These are phyloP conservation scores for Venustampulla echinocandica DNA, from an alignment of 495 filamentous ascomycete species.

Conservation along the genomic window DNA sequence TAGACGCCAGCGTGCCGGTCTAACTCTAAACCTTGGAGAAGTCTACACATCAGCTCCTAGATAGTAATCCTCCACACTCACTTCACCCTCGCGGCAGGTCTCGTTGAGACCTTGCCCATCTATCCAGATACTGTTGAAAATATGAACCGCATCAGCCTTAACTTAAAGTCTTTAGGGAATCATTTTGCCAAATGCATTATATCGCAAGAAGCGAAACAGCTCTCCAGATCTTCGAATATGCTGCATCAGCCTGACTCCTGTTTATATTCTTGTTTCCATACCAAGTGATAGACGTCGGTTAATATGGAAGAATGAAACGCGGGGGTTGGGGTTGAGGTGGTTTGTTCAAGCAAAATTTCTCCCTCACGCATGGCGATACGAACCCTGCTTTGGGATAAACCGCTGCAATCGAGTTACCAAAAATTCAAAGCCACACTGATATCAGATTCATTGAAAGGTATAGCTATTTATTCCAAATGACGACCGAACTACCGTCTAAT, in stretches of 20 bases:
- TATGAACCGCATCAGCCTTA: not conserved
- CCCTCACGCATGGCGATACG: too few species aligned
- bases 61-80: not conserved
- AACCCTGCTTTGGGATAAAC: too few species aligned
- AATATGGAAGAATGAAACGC: not conserved
- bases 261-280: not conserved
- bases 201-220: not conserved
- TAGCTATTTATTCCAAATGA: too few species aligned
- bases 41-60: too few species aligned
- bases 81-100: not conserved
- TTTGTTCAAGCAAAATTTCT: too few species aligned
- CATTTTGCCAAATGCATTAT: not conserved
- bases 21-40: too few species aligned
- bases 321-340: too few species aligned
- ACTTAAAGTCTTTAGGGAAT: not conserved
- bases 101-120: not conserved
- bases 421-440: too few species aligned
- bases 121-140: not conserved
- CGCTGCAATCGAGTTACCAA: too few species aligned
- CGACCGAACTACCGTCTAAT: too few species aligned
- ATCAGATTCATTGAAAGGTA: too few species aligned
- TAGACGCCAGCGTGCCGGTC: too few species aligned
- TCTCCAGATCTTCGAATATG: not conserved
- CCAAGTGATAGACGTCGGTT: not conserved
- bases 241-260: not conserved